Conservation (phyloP, 2,329 filamentous ascomycete species). For the Neopestalotiopsis sp. region DNA sequence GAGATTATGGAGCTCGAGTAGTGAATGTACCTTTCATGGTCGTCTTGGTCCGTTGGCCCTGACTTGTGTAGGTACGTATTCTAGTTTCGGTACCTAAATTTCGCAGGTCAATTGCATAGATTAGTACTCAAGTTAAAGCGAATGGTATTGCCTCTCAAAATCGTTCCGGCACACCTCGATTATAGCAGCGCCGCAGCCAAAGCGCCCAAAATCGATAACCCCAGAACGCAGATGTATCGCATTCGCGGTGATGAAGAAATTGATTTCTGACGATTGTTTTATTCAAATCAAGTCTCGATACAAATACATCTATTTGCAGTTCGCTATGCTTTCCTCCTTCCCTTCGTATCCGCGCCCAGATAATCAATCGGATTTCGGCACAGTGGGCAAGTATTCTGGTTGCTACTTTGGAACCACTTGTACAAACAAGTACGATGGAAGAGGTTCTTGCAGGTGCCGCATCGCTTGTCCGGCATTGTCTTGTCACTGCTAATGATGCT, state of each 20-base stretch:
- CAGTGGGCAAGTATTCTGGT: conserved; percentile 88
- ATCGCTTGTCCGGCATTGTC: conserved; percentile 89
- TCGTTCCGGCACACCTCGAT: too few relatives aligned
- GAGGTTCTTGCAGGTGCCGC: conserved; percentile 88
- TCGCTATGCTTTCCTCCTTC: conserved; percentile 25
- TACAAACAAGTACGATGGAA: conserved; percentile 92
- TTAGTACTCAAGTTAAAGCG: too few relatives aligned
- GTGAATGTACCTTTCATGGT: not conserved
- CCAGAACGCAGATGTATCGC: too few relatives aligned
- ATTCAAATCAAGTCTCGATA: not conserved
- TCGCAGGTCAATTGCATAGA: too few relatives aligned
- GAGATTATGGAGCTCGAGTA: not conserved
- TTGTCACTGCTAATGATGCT: conserved; percentile 89
- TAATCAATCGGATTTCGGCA: conserved; percentile 87
- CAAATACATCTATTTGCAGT: not conserved
- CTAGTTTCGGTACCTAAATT: too few relatives aligned
- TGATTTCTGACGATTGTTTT: too few relatives aligned
- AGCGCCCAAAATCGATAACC: too few relatives aligned
- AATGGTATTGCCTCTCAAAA: too few relatives aligned
- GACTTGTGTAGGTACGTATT: not conserved
- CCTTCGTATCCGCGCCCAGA: conserved; percentile 36
- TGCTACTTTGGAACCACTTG: conserved; percentile 96
- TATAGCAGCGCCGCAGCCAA: too few relatives aligned
- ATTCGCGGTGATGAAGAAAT: too few relatives aligned
- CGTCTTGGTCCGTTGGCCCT: not conserved